A percentile compares a stretch with the other conserved stretches of the same genome.
phyloP scores from a whole-genome alignment of 345 rosid species.

The Geranium brycei region DNA sequence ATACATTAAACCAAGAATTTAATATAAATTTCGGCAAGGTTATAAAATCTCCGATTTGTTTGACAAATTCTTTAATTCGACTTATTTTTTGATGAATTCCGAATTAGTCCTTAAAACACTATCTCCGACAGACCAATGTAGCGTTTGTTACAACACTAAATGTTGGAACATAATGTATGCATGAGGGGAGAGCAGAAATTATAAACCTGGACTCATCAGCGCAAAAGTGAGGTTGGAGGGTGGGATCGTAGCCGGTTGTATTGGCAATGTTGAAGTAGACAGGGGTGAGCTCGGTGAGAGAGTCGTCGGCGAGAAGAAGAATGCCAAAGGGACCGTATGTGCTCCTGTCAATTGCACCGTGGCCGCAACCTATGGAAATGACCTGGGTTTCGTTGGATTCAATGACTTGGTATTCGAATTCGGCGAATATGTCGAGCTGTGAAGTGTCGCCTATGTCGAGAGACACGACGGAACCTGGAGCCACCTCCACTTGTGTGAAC shows the following conservation, averaged over 20 bases:
- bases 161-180: too few relatives aligned
- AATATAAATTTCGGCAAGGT: too few relatives aligned
- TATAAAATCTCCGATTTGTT: too few relatives aligned
- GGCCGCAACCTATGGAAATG: conserved; percentile 31
- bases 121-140: too few relatives aligned
- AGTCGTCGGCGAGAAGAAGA: conserved; percentile 48
- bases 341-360: conserved; percentile 37
- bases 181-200: neutral
- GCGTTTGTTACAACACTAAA: too few relatives aligned
- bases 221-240: conserved; percentile 44
- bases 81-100: too few relatives aligned
- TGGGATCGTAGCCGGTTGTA: conserved; percentile 21
- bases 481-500: conserved; percentile 30
- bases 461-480: conserved; percentile 48
- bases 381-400: conserved; percentile 19
- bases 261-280: conserved; percentile 42
- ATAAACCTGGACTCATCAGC: conserved; percentile 61
- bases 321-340: conserved; percentile 72
- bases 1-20: neutral
- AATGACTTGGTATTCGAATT: conserved; percentile 29
- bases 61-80: too few relatives aligned
- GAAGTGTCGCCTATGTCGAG: conserved; percentile 47
- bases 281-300: conserved; percentile 67
- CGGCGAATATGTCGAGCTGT: conserved; percentile 52
- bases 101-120: too few relatives aligned